These are phyloP conservation scores for Ophidiomyces ophidiicola DNA, from an alignment of 2,329 filamentous ascomycete genomes.

Conservation along the genomic window DNA sequence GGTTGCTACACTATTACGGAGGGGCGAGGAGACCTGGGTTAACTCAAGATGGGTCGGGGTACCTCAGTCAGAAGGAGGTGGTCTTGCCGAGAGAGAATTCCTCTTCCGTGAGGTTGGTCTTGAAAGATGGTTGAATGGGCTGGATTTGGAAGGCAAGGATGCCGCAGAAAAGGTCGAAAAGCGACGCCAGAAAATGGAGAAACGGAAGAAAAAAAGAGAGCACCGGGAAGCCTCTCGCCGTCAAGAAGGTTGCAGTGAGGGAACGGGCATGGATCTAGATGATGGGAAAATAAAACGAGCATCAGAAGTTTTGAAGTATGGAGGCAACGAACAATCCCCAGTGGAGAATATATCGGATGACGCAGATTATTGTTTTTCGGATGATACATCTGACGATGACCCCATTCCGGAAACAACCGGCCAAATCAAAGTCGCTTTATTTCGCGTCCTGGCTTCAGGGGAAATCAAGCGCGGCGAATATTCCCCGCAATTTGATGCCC, in stretches of 20 bases:
- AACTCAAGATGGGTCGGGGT: constrained; percentile 97
- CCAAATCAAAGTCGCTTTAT: constrained; percentile 96
- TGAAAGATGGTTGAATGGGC: constrained; percentile 89
- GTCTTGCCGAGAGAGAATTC: constrained; percentile 90
- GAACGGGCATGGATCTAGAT: constrained; percentile 32
- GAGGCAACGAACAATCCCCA: constrained; percentile 60
- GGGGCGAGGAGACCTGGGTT: constrained; percentile 97
- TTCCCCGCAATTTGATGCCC: constrained; percentile 91
- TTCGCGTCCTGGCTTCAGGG: constrained; percentile 84
- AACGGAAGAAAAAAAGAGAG: constrained; percentile 66
- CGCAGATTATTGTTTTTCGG: constrained; percentile 50
- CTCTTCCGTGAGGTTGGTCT: constrained; percentile 92
- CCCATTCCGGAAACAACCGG: constrained; percentile 81
- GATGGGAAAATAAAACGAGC: constrained; percentile 22
- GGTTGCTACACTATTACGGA: constrained; percentile 80
- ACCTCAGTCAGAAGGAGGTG: constrained; percentile 78
- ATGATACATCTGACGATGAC: constrained; percentile 62
- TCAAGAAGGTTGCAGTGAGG: constrained; percentile 29
- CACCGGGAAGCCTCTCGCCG: constrained; percentile 40
- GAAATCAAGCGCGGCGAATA: constrained; percentile 98
- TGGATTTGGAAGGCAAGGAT: constrained; percentile 89
- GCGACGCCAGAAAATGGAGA: constrained; percentile 59
- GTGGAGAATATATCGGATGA: constrained; percentile 63
- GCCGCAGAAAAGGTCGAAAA: constrained; percentile 66
- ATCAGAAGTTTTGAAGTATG: constrained; percentile 63